Base-by-base conservation (phyloP, 2,329 filamentous ascomycete species). In the Aspergillus unguis region DNA sequence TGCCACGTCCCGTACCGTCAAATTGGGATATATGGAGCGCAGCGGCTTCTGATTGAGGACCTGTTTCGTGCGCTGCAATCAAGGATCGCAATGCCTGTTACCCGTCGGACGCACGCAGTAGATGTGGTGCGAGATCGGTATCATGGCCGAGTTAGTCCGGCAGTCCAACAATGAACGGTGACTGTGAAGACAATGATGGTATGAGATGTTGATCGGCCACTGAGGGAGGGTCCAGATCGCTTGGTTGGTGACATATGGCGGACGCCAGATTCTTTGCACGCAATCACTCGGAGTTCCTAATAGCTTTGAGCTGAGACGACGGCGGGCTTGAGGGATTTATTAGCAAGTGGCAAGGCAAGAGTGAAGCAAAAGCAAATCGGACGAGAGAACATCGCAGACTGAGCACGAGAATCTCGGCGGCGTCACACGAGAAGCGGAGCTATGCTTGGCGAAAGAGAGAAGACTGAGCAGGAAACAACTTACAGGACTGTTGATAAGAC, bases 401-500 rank as follows among this genome's bases (percentile, higher is more conserved):
- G 48, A 44, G 41, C 46, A 61, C 59, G 54, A 55, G 48, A 51
- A 11, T 51, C 56, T 64, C 50, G 60, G 60, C 58, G 59, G 40
- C 26, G 62, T 63, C 50, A 53, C 55, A 63, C 60, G 48, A 51
- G 50, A 37, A 53, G 49, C 44, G 51, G 49, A 53, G 55, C 32
- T 52, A 52, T 54, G 38, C 62, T 63, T 62, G 60, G 62, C 58
- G 47, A 5, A 52, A 48, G 52, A 58, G 53, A 47, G 36, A 51
- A 53, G 41, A 50, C 44, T 29, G 59, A 51, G 55, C 53, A 58
- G 60, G 49, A 57, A 56, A 50, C 37, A 48, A 86, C 90, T 77
- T 85, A 95, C 90, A 69, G 92, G 92, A 78, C 91, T 96, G 80
- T 95, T 96, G 55, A 96, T 81, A 83, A 96, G 95, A 73, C 86